Conservation (phyloP, 2,329 filamentous ascomycete genomes). For the Anthostomella pinea region DNA sequence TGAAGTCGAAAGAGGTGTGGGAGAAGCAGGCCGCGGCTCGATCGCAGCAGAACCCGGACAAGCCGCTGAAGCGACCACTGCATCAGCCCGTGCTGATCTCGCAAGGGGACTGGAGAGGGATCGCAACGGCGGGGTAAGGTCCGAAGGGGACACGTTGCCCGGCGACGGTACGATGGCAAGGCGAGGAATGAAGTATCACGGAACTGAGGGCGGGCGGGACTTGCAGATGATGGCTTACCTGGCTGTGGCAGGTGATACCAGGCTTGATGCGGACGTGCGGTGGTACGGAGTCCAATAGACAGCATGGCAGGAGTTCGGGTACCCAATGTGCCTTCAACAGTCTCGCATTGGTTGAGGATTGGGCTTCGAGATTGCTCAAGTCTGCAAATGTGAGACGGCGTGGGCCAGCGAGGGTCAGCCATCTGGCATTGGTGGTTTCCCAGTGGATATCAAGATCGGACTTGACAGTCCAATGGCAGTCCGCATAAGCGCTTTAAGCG, state of each 20-base stretch:
- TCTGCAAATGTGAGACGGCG: slow-evolving; percentile 28
- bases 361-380: slow-evolving; percentile 24
- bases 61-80: slow-evolving; percentile 53
- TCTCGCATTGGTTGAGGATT: slow-evolving; percentile 25
- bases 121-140: slow-evolving; percentile 35
- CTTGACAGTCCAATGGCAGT: slow-evolving; percentile 34
- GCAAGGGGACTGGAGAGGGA: slow-evolving; percentile 35
- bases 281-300: slow-evolving; percentile 16
- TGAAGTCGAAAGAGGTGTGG: slow-evolving; percentile 58
- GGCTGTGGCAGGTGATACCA: slow-evolving; percentile 18
- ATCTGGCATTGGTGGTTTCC: slow-evolving; percentile 42
- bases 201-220: slow-evolving; percentile 23
- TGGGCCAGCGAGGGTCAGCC: slow-evolving; percentile 45
- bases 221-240: slow-evolving; percentile 11
- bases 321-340: slow-evolving; percentile 23
- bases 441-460: slow-evolving; percentile 37
- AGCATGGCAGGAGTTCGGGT: too few relatives aligned
- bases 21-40: slow-evolving; percentile 53
- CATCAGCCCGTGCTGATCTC: slow-evolving; percentile 54
- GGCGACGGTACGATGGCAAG: slow-evolving; percentile 31
- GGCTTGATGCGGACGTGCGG: slow-evolving; percentile 18
- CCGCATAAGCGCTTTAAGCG: too few relatives aligned
- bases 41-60: slow-evolving; percentile 44
- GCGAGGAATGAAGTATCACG: slow-evolving; percentile 26
- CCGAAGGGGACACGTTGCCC: slow-evolving; percentile 30